These are phyloP conservation scores for Zygoascus biomembranicola DNA, from an alignment of 805 yeast genomes.

Conservation along the genomic window DNA sequence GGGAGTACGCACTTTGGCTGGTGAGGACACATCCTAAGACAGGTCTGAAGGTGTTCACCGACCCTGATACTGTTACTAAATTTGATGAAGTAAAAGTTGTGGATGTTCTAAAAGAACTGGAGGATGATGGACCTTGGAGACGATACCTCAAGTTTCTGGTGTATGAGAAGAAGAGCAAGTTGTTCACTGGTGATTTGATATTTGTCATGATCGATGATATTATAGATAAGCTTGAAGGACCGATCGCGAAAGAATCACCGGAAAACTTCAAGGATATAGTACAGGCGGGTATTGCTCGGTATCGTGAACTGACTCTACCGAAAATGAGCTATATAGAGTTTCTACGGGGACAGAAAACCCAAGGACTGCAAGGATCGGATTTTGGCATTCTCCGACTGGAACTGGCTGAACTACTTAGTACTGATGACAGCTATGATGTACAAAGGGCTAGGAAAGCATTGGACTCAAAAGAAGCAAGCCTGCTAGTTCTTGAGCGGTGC, in stretches of 20 bases:
- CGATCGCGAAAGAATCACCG: neutral
- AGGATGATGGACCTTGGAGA: slow-evolving; percentile 30
- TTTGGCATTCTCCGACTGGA: slow-evolving; percentile 19
- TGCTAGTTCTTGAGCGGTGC: slow-evolving; percentile 27
- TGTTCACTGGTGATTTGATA: slow-evolving; percentile 27
- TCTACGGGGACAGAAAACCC: slow-evolving; percentile 9
- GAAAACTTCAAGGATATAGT: slow-evolving; percentile 10
- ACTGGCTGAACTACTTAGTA: slow-evolving; percentile 17
- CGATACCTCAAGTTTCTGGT: slow-evolving; percentile 29
- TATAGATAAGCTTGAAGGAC: slow-evolving; percentile 13
- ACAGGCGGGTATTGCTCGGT: slow-evolving; percentile 16
- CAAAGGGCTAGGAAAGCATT: slow-evolving; percentile 19
- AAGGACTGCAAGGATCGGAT: slow-evolving; percentile 9
- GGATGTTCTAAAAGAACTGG: slow-evolving; percentile 25
- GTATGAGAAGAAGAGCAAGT: slow-evolving; percentile 18
- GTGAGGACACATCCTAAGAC: slow-evolving; percentile 21
- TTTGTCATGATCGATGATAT: slow-evolving; percentile 28
- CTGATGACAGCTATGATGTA: slow-evolving; percentile 19
- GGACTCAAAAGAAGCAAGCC: slow-evolving; percentile 14
- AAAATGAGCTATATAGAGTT: slow-evolving; percentile 25
- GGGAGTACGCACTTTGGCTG: slow-evolving; percentile 32
- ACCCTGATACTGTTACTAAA: slow-evolving; percentile 14
- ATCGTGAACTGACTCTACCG: slow-evolving; percentile 23
- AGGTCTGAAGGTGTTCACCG: slow-evolving; percentile 28
- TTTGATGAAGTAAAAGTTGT: slow-evolving; percentile 26